Base-by-base conservation (phyloP, 2,329 filamentous ascomycete genomes). In the Corniculantispora saksenae region DNA sequence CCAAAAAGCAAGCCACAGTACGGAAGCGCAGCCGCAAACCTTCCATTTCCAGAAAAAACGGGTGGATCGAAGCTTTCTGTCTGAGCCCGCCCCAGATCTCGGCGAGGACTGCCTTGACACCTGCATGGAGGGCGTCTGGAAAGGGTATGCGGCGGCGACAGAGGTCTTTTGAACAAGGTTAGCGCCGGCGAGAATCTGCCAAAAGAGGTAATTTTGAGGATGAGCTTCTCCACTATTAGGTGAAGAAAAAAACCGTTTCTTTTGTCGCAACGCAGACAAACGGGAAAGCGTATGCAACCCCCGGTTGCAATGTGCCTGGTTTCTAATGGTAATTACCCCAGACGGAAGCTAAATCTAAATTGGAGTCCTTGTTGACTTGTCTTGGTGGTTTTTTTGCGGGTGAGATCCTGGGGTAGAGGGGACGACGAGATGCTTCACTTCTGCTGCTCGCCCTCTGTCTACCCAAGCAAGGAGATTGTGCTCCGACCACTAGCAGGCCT, bases 261-360 rank as follows among this genome's bases (percentile, higher is more conserved):
- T 32, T 51, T 12, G 32, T 43, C 19, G 21, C 50, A 2, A 29
- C 35, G 54, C 27, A 45, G 25, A 38, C 45, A 38, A 29, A 15
- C 53, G 19, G 23, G 38, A 27, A 21, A 35, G 29, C 19, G 27
- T 29, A 19, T 54, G 17, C 23, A 29, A 63, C 62, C 32, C 62
- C 32, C 62, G 47, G 47, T 17, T 43, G 53, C 38, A 43, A 45
- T 50, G 25, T 23, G 23, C 48, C 27, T 38, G 38, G 53, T 59
- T 53, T 59, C 35, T 45, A 27, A 55, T 55, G 10, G 27, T 45
- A 35, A 51, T 47, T 65, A 65, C 63, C 63, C 63, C 63, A 19
- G 63, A 65, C 63, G 63, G 63, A 55, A 54, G 56, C 63, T 65
- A 65, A 61, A 60, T 61, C 63, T 56, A 48, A 59, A 60, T 48